Evolutionary conservation across 2,329 filamentous ascomycete genomes (phyloP).

Genomic region (Cladophialophora psammophila): DNA sequence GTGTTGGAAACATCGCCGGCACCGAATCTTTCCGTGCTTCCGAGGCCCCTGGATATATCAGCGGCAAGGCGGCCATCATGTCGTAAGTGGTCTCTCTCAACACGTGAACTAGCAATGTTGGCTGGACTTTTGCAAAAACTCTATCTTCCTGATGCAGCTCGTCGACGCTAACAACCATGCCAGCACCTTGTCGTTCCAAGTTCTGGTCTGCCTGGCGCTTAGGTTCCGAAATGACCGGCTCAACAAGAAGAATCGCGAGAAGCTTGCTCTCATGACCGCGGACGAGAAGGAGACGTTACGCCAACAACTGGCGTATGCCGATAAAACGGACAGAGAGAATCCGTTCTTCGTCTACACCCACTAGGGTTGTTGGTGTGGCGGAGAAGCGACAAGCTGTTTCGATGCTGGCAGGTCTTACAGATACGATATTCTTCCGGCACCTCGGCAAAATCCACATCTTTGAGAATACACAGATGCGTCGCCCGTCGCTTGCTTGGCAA

Average conservation of each 20-base stretch:
- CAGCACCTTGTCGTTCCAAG: conserved; percentile 40
- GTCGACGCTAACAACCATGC: conserved; percentile 40
- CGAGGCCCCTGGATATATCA: conserved; percentile 52
- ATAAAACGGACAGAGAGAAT: conserved; percentile 43
- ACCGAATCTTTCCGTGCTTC: conserved; percentile 53
- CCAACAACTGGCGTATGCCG: conserved; percentile 43
- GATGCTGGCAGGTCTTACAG: background rate
- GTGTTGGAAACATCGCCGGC: conserved; percentile 54
- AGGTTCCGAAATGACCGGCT: conserved; percentile 44
- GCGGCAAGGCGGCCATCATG: conserved; percentile 44
- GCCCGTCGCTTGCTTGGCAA: background rate
- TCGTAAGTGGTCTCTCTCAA: background rate
- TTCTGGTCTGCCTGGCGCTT: conserved; percentile 44
- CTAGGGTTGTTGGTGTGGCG: conserved; percentile 5
- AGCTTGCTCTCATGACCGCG: conserved; percentile 42
- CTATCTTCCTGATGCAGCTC: conserved; percentile 36
- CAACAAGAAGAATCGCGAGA: conserved; percentile 44
- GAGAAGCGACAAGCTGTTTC: background rate
- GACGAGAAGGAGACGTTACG: conserved; percentile 41
- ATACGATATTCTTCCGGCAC: no score
- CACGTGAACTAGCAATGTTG: background rate
- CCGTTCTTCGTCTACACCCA: conserved; percentile 44
- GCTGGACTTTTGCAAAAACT: background rate
- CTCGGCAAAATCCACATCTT: no score
- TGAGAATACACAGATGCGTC: background rate